These are phyloP conservation scores for Globisporangium spiculum DNA, from an alignment of 352 stramenopile genomes.

Conservation along the genomic window DNA sequence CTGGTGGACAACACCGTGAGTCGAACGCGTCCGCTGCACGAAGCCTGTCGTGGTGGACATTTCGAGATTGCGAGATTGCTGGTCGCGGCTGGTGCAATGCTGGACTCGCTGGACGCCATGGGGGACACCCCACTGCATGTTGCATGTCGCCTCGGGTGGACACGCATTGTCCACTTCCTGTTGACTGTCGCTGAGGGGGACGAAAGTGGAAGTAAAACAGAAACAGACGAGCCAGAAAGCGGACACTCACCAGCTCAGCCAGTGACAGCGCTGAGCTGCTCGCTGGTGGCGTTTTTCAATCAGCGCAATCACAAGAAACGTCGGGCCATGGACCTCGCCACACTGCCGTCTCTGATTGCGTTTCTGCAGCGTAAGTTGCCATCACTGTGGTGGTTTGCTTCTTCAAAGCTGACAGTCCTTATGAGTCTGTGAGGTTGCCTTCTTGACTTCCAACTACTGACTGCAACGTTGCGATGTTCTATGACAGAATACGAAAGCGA, in stretches of 20 bases:
- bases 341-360: conserved; percentile 30
- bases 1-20: conserved; percentile 43
- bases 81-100: conserved; percentile 33
- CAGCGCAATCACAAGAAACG: conserved; percentile 41
- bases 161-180: conserved; percentile 39
- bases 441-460: not conserved
- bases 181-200: conserved; percentile 29
- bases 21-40: conserved; percentile 47
- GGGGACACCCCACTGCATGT: conserved; percentile 57
- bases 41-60: conserved; percentile 52
- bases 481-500: conserved; percentile 3
- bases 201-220: not conserved
- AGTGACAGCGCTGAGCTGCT: not conserved
- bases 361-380: conserved; percentile 25
- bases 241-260: not conserved
- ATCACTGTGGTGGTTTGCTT: not conserved
- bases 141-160: conserved; percentile 41
- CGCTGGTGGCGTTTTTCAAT: conserved; percentile 37
- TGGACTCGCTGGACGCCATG: conserved; percentile 36
- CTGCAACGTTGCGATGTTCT: not conserved
- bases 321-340: conserved; percentile 48
- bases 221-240: not conserved
- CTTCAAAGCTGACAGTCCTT: not conserved
- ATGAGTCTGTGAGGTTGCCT: not conserved
- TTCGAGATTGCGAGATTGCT: conserved; percentile 31